A percentile compares a stretch with the other conserved stretches of the same genome.
Conservation (phyloP, 345 rosid species). For the Sisymbrium altissimum region DNA sequence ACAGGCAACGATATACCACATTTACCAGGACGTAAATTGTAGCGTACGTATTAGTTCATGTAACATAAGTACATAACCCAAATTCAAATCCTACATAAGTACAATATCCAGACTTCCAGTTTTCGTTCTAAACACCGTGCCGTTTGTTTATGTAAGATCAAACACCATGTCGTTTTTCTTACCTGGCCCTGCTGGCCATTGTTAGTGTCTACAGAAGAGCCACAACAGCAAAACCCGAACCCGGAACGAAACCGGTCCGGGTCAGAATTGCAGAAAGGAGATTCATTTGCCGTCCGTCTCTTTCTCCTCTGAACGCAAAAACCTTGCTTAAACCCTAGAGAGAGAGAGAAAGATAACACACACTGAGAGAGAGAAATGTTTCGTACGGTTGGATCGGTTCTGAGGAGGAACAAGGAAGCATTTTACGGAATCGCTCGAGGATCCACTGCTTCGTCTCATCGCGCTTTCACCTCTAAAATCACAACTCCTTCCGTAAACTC, state of each 20-base stretch:
- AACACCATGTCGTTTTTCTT: background rate
- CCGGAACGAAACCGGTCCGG: conserved; percentile 4
- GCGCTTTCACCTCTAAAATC: conserved; percentile 27
- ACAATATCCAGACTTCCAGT: too few species aligned
- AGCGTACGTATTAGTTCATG: too few species aligned
- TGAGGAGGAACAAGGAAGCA: conserved; percentile 48
- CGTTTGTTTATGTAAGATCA: background rate
- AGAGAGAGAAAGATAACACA: background rate
- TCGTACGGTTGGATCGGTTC: conserved; percentile 46
- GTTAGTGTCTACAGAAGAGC: conserved; percentile 21
- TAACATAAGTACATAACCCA: too few species aligned
- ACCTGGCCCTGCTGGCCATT: too few species aligned
- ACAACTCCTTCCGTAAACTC: conserved; percentile 27
- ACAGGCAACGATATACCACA: too few species aligned
- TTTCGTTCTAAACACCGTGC: conserved; percentile 8
- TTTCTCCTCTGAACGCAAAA: conserved; percentile 2
- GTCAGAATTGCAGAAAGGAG: conserved; percentile 14
- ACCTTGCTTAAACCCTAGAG: conserved; percentile 35
- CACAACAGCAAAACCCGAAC: conserved; percentile 29
- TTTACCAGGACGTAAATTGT: too few species aligned
- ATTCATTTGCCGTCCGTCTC: background rate
- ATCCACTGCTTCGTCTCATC: conserved; percentile 27
- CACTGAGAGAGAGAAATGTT: conserved; percentile 39
- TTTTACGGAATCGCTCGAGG: conserved; percentile 32
- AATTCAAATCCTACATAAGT: too few species aligned